phyloP scores from a whole-genome alignment of 2,329 filamentous ascomycete genomes.

The Lachnellula subtilissima region DNA sequence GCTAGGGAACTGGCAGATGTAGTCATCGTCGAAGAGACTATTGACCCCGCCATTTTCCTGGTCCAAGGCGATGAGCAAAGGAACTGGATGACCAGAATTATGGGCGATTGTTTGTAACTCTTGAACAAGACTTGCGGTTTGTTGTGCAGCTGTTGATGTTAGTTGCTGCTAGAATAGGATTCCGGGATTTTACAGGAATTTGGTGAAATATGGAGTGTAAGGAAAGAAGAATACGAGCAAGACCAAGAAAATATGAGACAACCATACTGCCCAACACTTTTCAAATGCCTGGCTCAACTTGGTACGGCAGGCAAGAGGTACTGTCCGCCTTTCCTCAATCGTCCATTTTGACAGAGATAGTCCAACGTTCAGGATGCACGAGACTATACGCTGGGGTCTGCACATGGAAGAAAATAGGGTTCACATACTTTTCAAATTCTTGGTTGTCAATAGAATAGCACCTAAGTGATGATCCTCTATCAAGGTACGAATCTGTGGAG shows the following conservation, averaged over 20 bases:
- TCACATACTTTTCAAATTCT: slow-evolving; percentile 72
- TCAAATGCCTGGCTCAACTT: no score
- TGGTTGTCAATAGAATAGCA: slow-evolving; percentile 77
- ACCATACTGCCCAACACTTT: no score
- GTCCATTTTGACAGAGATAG: no score
- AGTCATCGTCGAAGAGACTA: slow-evolving; percentile 91
- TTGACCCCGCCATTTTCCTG: slow-evolving; percentile 99
- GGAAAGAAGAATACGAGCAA: neutral
- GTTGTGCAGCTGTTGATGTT: slow-evolving; percentile 67
- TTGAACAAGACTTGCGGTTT: slow-evolving; percentile 81
- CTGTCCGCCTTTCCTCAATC: no score
- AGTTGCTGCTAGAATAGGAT: slow-evolving; percentile 10
- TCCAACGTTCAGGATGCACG: no score
- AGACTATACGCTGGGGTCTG: neutral
- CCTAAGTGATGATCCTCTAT: slow-evolving; percentile 85
- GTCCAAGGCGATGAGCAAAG: slow-evolving; percentile 84
- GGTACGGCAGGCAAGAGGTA: no score
- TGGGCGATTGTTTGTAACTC: slow-evolving; percentile 91
- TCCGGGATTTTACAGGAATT: neutral
- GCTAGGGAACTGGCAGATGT: slow-evolving; percentile 93
- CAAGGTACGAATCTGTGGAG: slow-evolving; percentile 73
- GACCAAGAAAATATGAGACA: no score
- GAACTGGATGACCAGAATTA: slow-evolving; percentile 82
- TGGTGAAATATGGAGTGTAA: neutral
- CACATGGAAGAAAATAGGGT: neutral